phyloP scores from a whole-genome alignment of 1,284 basidiomycete genomes.

The Paramarasmius palmivorus region DNA sequence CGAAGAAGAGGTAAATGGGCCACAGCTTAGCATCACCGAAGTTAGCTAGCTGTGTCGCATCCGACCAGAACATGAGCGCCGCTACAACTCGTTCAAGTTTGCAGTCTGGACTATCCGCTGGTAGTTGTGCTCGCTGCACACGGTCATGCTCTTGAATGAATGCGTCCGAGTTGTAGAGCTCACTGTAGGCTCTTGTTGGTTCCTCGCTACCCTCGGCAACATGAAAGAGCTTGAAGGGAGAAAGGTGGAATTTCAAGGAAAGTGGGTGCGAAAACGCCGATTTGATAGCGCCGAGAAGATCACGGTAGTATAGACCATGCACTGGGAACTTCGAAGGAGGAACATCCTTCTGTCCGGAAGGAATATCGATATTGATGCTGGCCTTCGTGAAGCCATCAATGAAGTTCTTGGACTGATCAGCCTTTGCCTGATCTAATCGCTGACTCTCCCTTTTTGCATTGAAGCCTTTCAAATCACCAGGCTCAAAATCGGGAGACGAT shows the following conservation, averaged over 20 bases:
- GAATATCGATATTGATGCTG: background rate
- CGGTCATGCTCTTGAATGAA: slow-evolving; percentile 6
- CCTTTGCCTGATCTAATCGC: background rate
- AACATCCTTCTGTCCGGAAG: background rate
- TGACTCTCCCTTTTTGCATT: slow-evolving; percentile 6
- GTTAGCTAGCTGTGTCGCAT: slow-evolving; percentile 30
- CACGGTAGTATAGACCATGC: background rate
- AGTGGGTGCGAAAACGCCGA: background rate
- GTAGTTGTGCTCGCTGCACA: background rate
- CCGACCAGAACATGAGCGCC: slow-evolving; percentile 33
- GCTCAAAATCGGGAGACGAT: slow-evolving; percentile 18
- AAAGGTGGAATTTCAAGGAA: background rate
- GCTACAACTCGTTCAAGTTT: slow-evolving; percentile 19
- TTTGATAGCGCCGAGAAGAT: background rate
- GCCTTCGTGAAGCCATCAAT: background rate
- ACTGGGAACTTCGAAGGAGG: background rate
- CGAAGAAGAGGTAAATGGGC: slow-evolving; percentile 33
- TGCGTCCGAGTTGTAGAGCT: slow-evolving; percentile 6
- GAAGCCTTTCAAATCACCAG: slow-evolving; percentile 13
- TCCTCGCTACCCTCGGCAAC: background rate
- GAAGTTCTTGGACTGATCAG: background rate
- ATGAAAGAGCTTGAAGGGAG: slow-evolving; percentile 2
- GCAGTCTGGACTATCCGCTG: slow-evolving; percentile 6
- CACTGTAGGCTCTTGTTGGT: background rate
- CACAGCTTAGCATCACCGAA: slow-evolving; percentile 32